Base-by-base conservation (phyloP, 257 asterid species). In the Penstemon eatonii region DNA sequence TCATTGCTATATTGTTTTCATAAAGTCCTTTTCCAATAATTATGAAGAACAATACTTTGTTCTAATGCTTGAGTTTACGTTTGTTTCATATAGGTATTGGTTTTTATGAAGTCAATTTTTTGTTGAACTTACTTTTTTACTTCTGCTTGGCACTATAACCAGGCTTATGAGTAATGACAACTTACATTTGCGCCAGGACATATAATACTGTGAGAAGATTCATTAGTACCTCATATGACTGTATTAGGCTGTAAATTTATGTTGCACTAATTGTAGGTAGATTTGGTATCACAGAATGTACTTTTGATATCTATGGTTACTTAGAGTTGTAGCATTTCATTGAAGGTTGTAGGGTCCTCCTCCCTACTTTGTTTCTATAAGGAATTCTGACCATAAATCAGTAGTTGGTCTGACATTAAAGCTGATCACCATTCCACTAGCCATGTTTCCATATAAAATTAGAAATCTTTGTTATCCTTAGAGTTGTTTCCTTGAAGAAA, bases 351-450 rank as follows among this genome's bases (percentile, higher is more conserved):
- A 18, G 33, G 64, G 42, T 40, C 12, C 7, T 11, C 10, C 49
- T 69, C 57, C 51, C 73, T 49, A 25, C 43, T 25, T 47, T 41
- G 44, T 70, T 37, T 56, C 13, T 44, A n/a, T 9, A 15, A 40
- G 76, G 47, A 54, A 15, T 67, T 66, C 15, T 53, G 18, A 65
- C 18, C 59, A 65, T 41, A 37, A 54, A 12, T 12, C 50, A 65
- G 61, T 39, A 64, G 64, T 69, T 56, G 12, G 43, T 56, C 46
- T 60, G 36, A 41, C 10, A 38, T 62, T 6, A 49, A 45, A 40
- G 4, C n/a, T 65, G 45, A 5, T 54, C 44, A 7, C 50, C 44
- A 49, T 46, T 46, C 45, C 46, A 44, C 36, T 44, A 49, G 15
- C 39, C 5, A 18, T 63, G 33, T 67, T 41, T 18, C 11, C 63